Conservation (phyloP, 352 stramenopile genomes). For the Phytopythium boreale region DNA sequence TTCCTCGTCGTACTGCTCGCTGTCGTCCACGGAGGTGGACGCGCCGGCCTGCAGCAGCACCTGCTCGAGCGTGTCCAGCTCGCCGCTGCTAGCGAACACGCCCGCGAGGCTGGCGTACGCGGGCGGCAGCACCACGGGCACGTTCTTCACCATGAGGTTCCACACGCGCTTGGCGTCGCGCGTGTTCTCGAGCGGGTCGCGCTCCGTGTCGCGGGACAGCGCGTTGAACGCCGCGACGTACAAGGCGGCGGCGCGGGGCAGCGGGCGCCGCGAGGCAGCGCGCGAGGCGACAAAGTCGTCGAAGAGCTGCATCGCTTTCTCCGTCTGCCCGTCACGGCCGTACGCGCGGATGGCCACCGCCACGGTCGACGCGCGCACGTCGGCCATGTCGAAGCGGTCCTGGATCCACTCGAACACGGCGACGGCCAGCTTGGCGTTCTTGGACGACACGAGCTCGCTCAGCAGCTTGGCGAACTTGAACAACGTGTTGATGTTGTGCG, state of each 20-base stretch:
- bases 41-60: conserved; percentile 53
- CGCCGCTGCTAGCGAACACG: conserved; percentile 74
- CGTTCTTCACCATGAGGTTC: conserved; percentile 66
- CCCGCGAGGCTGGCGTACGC: conserved; percentile 81
- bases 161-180: conserved; percentile 69
- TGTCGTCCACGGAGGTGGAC: conserved; percentile 18
- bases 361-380: conserved; percentile 59
- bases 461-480: conserved; percentile 71
- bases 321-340: conserved; percentile 60
- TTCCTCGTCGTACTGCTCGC: conserved; percentile 26
- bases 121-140: conserved; percentile 61
- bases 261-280: conserved; percentile 12
- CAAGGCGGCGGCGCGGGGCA: conserved; percentile 46
- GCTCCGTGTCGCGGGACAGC: conserved; percentile 63
- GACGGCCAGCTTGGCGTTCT: conserved; percentile 58
- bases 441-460: conserved; percentile 49
- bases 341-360: conserved; percentile 66
- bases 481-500: conserved; percentile 4
- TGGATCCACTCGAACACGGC: conserved; percentile 65
- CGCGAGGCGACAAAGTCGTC: conserved; percentile 60
- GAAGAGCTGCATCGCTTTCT: conserved; percentile 66
- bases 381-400: conserved; percentile 29
- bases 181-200: conserved; percentile 64
- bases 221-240: conserved; percentile 83
- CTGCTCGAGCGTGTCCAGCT: conserved; percentile 61